Evolutionary conservation across 1,284 basidiomycete species (phyloP), one percentile per base, ranked within the genome.

Genomic region (Paramarasmius palmivorus): DNA sequence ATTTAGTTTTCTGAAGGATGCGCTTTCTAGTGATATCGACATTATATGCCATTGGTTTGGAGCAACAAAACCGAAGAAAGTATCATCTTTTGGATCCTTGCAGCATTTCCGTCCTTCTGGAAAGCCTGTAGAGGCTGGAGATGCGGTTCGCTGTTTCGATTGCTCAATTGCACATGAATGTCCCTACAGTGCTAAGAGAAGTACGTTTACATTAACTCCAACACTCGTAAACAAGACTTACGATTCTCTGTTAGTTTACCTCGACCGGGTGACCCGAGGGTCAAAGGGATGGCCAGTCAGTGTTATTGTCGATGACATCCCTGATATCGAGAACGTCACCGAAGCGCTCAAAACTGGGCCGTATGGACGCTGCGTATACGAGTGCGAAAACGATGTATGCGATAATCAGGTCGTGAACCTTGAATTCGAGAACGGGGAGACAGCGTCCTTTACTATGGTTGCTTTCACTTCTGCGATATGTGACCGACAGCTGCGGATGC

Each of bases 11-110:
- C n/a, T n/a, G n/a, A n/a, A n/a, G n/a, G n/a, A n/a, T n/a, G n/a
- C n/a, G n/a, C n/a, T n/a, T n/a, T n/a, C n/a, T n/a, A 92, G 91
- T 65, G 92, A 94, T 65, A 84, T 94, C 51, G 92, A 93, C 62
- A 78, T 94, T 42, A 72, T 94, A 29, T 90, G 87, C 62, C 81
- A 84, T 63, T 92, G 86, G 84, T 77, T 92, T 58, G 77, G 82
- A 15, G 86, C 83, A 7, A 77, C 78, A 1, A 77, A 69, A 1
- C 90, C 90, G 0, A 68, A 74, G 4, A 82, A 82, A 42, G 82
- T 93, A 12, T 90, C 90, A 0, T 92, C 91, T 0, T 94, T 94
- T 65, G 92, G 92, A 22, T 92, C 89, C 9, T 71, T 94, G 22
- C 79, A 81, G 50, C 92, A 93, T 62, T 94, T 94, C 71, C 84